Base-by-base conservation (phyloP, 208 protist genomes). In the Strigomonas oncopelti region DNA sequence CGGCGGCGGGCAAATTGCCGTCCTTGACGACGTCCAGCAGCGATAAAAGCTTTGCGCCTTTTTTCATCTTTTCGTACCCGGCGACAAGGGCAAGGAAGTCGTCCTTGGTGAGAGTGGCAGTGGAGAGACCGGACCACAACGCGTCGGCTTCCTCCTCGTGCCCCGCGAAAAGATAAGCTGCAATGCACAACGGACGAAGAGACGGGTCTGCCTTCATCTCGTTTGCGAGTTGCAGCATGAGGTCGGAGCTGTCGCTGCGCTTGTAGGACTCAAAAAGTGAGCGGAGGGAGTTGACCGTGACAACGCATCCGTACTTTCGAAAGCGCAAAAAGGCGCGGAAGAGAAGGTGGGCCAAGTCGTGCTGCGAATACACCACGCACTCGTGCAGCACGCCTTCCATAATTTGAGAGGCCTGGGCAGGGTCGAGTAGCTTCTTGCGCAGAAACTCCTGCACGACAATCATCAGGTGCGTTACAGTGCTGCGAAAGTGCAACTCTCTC, bases 381-480 rank as follows among this genome's bases (percentile, higher is more conserved):
- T 95, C 87, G 59, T 92, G 85, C 28, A 95, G 66, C 5, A 93
- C 74, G 27, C 90, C 90, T 68, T 95, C 90, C 86, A 95, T 93
- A 61, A 95, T 95, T 27, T 82, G 68, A 11, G 87, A 92, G 4
- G 90, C 90, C 46, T 81, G 74, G 7, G 77, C 66, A 18, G 90
- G 90, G 61, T 95, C 90, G 34, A 95, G 85, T 29, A 92, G 64
- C 72, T 92, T 78, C 64, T 92, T 95, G 14, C 90, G 80, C n/a
- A 95, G 79, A 28, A 90, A 88, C 66, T 95, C 87, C 62, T 95
- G 90, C n/a, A 95, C 52, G 16, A 93, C 78, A 66, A 95, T 92
- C 90, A 95, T 95, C 29, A 95, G 71, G 29, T 93, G 88, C 5
- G 90, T 95, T 14, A 95, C 90, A 4, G 87, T 93, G 71, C 92